These are phyloP conservation scores for Leccinum truebloodii DNA, from an alignment of 768 basidiomycete species.

Conservation along the genomic window DNA sequence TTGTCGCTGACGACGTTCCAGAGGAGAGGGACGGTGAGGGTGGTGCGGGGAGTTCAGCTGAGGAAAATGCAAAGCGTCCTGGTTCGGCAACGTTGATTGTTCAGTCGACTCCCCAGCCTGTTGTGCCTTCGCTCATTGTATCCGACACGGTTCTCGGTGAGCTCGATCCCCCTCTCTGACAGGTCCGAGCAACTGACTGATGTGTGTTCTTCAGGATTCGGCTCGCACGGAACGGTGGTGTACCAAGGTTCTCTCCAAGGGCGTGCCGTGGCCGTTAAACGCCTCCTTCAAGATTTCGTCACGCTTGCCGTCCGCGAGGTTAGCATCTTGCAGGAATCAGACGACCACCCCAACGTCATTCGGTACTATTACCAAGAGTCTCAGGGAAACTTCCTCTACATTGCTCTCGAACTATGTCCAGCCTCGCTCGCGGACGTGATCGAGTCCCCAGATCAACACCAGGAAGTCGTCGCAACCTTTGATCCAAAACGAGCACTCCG, in stretches of 20 bases:
- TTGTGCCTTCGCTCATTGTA: constrained; percentile 58
- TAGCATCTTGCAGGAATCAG: constrained; percentile 90
- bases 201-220: constrained; percentile 63
- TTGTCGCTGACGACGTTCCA: constrained; percentile 24
- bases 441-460: constrained; percentile 74
- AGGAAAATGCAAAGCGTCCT: constrained; percentile 16
- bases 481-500: constrained; percentile 85
- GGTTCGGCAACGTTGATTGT: constrained; percentile 25
- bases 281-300: constrained; percentile 92
- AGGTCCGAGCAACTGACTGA: constrained; percentile 7
- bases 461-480: constrained; percentile 77
- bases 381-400: constrained; percentile 92
- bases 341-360: constrained; percentile 98
- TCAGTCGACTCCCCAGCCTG: constrained; percentile 20
- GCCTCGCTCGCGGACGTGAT: constrained; percentile 87
- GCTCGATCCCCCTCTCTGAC: constrained; percentile 20
- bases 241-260: constrained; percentile 95
- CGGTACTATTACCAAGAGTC: constrained; percentile 98
- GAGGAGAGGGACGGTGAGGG: constrained; percentile 29
- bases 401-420: constrained; percentile 94
- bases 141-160: constrained; percentile 76
- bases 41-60: constrained; percentile 13
- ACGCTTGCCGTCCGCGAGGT: constrained; percentile 94
- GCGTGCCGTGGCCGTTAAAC: constrained; percentile 97
- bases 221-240: constrained; percentile 96